Conservation (phyloP, 768 basidiomycete species). For the Grammothele lineata region DNA sequence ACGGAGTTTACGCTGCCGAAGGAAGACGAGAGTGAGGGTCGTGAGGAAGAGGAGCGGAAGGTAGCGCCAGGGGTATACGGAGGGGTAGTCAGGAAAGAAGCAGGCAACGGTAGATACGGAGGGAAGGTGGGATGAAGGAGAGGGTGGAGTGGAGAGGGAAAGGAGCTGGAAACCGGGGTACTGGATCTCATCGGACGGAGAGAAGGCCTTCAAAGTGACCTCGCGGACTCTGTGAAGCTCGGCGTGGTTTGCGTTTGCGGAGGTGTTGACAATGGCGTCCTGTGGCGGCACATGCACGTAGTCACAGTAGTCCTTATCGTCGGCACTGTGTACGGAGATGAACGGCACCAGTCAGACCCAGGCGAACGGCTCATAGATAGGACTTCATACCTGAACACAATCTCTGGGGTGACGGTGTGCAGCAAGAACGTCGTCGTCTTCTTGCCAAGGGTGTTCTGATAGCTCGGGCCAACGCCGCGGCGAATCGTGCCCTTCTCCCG, state of each 20-base stretch:
- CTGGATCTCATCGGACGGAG: constrained; percentile 65
- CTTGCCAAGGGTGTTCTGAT: constrained; percentile 79
- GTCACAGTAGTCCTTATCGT: constrained; percentile 92
- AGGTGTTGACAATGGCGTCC: constrained; percentile 17
- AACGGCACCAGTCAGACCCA: no score
- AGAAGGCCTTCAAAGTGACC: constrained; percentile 86
- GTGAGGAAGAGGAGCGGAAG: constrained; percentile 58
- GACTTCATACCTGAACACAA: constrained; percentile 80
- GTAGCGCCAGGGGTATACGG: constrained; percentile 60
- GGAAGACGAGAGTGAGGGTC: constrained; percentile 39
- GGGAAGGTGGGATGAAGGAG: constrained; percentile 19
- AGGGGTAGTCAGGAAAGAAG: constrained; percentile 68
- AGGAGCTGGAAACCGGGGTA: constrained; percentile 85
- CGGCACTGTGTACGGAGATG: constrained; percentile 46
- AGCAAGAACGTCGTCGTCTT: constrained; percentile 74
- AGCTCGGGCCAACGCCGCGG: constrained; percentile 75
- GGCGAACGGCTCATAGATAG: no score
- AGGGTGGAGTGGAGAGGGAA: constrained; percentile 50
- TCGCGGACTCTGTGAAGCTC: constrained; percentile 46
- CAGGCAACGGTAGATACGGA: constrained; percentile 69
- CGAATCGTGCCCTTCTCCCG: constrained; percentile 71
- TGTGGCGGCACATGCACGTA: constrained; percentile 45
- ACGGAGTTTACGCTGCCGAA: constrained; percentile 34
- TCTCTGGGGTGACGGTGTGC: constrained; percentile 54
- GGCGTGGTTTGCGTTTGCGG: neutral